Evolutionary conservation across 2,329 filamentous ascomycete genomes (phyloP), one percentile per base, ranked within the genome.

Genomic region (Paraconiothyrium brasiliense): DNA sequence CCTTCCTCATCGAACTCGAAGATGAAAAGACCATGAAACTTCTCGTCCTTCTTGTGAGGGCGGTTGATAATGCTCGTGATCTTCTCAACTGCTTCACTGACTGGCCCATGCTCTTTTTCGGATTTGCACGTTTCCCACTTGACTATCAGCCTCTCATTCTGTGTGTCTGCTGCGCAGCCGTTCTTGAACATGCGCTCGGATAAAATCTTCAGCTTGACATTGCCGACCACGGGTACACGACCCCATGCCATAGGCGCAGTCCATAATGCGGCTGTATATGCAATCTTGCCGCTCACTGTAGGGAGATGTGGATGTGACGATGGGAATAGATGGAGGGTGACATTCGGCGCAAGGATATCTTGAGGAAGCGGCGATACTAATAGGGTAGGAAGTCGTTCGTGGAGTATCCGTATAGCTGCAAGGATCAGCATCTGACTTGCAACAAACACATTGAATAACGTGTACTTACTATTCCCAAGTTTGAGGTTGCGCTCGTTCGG

Each of bases 161-260:
- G 74, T 11, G 77, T 71, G 10, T 73, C 73, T 13, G 80, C 77
- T 0, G 67, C 74, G 44, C 78, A 85, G 79, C 73, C 85, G 62
- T 87, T 86, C 60, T 80, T 78, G 16, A 90, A 87, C 86, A 99
- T 95, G 69, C 94, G 91, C 82, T 97, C 94, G 13, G 92, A 94
- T 20, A 97, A 80, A 56, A 99, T 95, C 70, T 92, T 89, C 11
- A 99, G 86, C 69, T 89, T 90, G 48, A 97, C 92, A 72, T 97
- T 97, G 67, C 94, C 94, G 35, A 97, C 86, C 22, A 98, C 87
- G 2, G 95, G 95, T 1, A 99, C 86, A 32, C 92, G 89, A 72
- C 96, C 96, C 95, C 95, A 99, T 34, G 94, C 94, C 55, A 99
- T 90, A 0, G 95, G 95, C 0, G 94, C 93, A 0, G 95, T 97